Conservation (phyloP, 2,329 filamentous ascomycete species). For the Beauveria rudraprayagi region DNA sequence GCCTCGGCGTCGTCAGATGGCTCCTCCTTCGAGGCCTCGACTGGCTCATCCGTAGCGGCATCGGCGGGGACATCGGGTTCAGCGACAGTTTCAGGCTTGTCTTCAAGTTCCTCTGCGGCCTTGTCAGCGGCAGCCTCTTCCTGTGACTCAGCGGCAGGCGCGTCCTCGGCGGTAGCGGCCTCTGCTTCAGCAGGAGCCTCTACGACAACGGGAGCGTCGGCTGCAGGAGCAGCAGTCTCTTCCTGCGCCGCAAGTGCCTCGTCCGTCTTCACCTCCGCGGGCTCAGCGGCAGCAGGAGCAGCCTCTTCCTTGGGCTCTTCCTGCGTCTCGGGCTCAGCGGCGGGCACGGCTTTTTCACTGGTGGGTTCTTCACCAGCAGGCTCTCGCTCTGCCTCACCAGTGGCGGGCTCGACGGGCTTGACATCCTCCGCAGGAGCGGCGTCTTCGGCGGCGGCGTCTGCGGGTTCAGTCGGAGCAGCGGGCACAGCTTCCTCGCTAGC, state of each 20-base stretch:
- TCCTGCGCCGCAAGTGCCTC: background rate
- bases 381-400: constrained; percentile 1
- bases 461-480: background rate
- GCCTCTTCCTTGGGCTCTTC: background rate
- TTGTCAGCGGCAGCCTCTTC: background rate
- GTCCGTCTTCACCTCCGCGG: background rate
- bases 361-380: background rate
- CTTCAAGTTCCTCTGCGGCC: background rate
- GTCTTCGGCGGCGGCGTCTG: background rate
- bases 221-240: background rate
- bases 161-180: background rate
- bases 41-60: background rate
- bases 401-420: background rate
- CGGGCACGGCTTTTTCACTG: constrained; percentile 1
- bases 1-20: background rate
- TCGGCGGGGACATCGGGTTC: background rate
- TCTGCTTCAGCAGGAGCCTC: background rate
- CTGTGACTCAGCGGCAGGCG: background rate
- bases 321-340: background rate
- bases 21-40: background rate
- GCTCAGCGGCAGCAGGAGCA: background rate
- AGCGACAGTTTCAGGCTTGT: background rate
- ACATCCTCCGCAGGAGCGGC: background rate
- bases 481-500: background rate
- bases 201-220: background rate